Conservation (phyloP, 2,329 filamentous ascomycete genomes). For the Daldinia eschscholtzii region DNA sequence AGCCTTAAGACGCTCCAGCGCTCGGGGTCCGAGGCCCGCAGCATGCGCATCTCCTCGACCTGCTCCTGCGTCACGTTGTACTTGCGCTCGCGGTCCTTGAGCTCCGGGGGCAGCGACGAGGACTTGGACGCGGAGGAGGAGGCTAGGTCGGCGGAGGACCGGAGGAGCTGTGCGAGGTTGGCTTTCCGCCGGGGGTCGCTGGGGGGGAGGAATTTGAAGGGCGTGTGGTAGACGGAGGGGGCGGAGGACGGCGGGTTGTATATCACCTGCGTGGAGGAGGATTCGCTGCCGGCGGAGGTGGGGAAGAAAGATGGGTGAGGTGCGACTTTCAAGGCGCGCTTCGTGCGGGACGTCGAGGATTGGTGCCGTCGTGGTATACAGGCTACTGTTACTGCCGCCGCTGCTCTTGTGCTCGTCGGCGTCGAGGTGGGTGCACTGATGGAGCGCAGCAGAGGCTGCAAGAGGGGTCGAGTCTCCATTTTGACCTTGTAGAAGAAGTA, state of each 20-base stretch:
- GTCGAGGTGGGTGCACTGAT: conserved; percentile 31
- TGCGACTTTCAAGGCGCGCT: conserved; percentile 69
- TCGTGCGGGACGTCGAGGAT: conserved; percentile 65
- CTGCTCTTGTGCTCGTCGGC: conserved; percentile 20
- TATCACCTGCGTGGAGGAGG: conserved; percentile 58
- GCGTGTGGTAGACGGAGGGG: conserved; percentile 73
- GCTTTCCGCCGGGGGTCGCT: conserved; percentile 66
- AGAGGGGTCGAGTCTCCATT: conserved; percentile 49
- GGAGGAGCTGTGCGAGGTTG: conserved; percentile 61
- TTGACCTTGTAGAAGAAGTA: not conserved
- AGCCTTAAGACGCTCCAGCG: conserved; percentile 67
- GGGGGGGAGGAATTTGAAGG: conserved; percentile 73
- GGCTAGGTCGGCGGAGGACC: conserved; percentile 46
- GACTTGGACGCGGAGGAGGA: conserved; percentile 28
- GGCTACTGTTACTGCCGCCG: conserved; percentile 42
- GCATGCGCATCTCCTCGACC: conserved; percentile 70
- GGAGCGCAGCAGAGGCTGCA: conserved; percentile 44
- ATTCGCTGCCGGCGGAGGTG: conserved; percentile 38
- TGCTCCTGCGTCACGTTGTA: conserved; percentile 69
- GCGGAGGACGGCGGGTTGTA: conserved; percentile 69
- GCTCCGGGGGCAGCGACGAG: conserved; percentile 44
- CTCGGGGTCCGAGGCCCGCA: conserved; percentile 66
- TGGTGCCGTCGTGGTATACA: conserved; percentile 60
- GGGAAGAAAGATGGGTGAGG: conserved; percentile 71
- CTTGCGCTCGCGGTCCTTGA: conserved; percentile 33